Percentiles rank a stretch among this genome's conserved stretches.
These are phyloP conservation scores for Trichophyton equinum DNA, from an alignment of 2,329 filamentous ascomycete species.

Conservation along the genomic window DNA sequence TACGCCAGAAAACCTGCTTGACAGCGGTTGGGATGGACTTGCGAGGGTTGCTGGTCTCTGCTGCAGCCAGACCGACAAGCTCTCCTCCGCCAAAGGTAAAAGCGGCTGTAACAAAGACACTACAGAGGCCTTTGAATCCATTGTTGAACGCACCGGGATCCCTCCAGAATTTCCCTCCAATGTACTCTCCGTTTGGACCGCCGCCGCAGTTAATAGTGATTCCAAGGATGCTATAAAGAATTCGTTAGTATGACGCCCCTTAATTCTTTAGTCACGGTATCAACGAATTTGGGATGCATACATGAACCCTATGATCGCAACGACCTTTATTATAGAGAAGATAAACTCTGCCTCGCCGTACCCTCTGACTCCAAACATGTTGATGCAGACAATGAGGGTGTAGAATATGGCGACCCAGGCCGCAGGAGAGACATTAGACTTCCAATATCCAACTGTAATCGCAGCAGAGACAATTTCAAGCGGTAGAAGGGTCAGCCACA, in stretches of 20 bases:
- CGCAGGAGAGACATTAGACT: slow-evolving; percentile 48
- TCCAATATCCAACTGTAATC: slow-evolving; percentile 75
- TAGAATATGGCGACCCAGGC: slow-evolving; percentile 79
- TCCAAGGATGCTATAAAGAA: slow-evolving; percentile 54
- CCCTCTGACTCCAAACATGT: slow-evolving; percentile 75
- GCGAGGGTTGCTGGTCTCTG: slow-evolving; percentile 45
- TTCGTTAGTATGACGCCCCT: slow-evolving; percentile 8
- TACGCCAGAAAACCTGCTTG: slow-evolving; percentile 93
- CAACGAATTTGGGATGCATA: slow-evolving; percentile 31
- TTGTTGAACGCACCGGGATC: slow-evolving; percentile 64
- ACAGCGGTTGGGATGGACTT: slow-evolving; percentile 73
- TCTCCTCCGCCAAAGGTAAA: slow-evolving; percentile 53
- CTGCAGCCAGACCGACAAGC: slow-evolving; percentile 48
- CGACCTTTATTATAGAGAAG: slow-evolving; percentile 74
- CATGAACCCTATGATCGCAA: slow-evolving; percentile 81
- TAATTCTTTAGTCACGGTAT: not conserved
- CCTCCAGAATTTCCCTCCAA: slow-evolving; percentile 66
- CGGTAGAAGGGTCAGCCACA: slow-evolving; percentile 75
- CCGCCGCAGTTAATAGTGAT: slow-evolving; percentile 78
- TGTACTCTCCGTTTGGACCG: slow-evolving; percentile 59
- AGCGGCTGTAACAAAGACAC: slow-evolving; percentile 51
- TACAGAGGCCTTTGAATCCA: slow-evolving; percentile 53
- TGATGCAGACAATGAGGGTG: slow-evolving; percentile 62
- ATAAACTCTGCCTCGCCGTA: slow-evolving; percentile 86
- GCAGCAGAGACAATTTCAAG: slow-evolving; percentile 79